Evolutionary conservation across 768 basidiomycete genomes (phyloP).

Genomic region (Boletus vermiculosoides): DNA sequence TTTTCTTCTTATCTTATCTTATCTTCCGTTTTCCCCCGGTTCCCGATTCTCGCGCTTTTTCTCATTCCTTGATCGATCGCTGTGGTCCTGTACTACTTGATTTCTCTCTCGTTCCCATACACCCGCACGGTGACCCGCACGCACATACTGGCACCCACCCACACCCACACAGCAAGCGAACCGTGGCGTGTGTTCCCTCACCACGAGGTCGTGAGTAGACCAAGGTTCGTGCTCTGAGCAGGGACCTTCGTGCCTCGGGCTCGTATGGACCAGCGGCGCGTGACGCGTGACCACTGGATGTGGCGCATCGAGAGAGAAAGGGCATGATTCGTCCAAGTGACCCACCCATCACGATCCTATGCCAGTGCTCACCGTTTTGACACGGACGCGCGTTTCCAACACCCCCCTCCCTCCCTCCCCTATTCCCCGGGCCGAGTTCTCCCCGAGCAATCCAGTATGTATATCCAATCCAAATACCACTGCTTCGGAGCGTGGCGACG

Average conservation of each 20-base stretch:
- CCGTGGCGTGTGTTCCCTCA: neutral
- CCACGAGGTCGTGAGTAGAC: neutral
- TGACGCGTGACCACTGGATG: too few relatives aligned
- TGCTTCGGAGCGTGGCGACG: neutral
- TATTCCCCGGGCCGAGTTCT: neutral
- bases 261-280: too few relatives aligned
- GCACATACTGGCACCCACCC: neutral
- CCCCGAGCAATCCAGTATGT: too few relatives aligned
- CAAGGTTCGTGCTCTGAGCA: too few relatives aligned
- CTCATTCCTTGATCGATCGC: neutral
- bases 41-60: neutral
- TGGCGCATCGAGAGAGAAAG: too few relatives aligned
- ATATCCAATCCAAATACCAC: neutral
- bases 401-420: too few relatives aligned
- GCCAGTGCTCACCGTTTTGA: neutral
- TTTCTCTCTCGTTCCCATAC: neutral
- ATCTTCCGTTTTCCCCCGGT: neutral
- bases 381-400: too few relatives aligned
- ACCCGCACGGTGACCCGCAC: neutral
- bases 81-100: neutral
- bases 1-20: too few relatives aligned
- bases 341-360: neutral
- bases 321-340: neutral
- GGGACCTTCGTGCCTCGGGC: too few relatives aligned
- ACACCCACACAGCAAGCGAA: neutral